Conservation (phyloP, 2,329 filamentous ascomycete species). For the Fusarium pseudocircinatum region DNA sequence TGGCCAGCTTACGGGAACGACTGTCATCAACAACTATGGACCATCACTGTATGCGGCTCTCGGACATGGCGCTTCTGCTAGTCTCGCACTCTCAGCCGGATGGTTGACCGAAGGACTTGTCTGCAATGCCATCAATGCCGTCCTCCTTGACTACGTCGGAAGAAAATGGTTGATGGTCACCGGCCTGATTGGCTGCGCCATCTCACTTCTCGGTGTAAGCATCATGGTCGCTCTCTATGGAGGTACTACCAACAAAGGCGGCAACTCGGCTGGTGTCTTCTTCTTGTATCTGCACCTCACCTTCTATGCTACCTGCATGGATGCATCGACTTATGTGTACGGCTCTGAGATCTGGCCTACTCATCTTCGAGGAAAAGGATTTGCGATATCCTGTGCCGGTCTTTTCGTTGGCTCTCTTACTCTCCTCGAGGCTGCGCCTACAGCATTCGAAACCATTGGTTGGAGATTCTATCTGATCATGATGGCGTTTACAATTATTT, state of each 20-base stretch:
- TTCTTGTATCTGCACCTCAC: not conserved
- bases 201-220: not conserved
- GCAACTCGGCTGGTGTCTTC: not conserved
- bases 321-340: not conserved
- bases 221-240: not conserved
- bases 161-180: not conserved
- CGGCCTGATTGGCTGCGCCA: not conserved
- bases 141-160: not conserved
- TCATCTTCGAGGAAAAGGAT: not conserved
- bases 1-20: not conserved
- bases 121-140: not conserved
- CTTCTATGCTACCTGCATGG: not conserved
- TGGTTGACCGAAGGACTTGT: conserved; percentile 1
- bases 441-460: not conserved
- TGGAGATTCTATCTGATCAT: not conserved
- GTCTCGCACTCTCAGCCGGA: not conserved
- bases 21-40: not conserved
- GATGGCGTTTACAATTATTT: not conserved
- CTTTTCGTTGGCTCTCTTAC: not conserved
- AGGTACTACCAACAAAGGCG: not conserved
- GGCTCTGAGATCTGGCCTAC: conserved; percentile 2
- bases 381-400: not conserved
- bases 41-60: not conserved
- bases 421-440: not conserved
- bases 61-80: not conserved